These are phyloP conservation scores for Tuber umbilicatum DNA, from an alignment of 495 filamentous ascomycete species.

Conservation along the genomic window DNA sequence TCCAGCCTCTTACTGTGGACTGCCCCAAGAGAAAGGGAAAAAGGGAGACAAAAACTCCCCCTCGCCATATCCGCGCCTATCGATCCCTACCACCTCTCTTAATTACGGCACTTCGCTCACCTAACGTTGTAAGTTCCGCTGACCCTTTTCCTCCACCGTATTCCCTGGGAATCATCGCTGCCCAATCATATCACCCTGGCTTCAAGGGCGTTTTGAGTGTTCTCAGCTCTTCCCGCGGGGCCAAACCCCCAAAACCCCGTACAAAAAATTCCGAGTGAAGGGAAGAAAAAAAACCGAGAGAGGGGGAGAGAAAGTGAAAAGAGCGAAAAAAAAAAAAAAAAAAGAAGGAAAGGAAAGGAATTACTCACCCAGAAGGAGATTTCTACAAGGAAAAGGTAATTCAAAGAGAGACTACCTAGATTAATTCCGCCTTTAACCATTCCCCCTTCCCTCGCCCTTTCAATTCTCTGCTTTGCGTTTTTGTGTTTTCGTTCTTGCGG, in stretches of 20 bases:
- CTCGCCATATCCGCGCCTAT: neutral
- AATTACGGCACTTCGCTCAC: neutral
- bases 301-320: conserved; percentile 13
- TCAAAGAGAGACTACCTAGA: conserved; percentile 8
- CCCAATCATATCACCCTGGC: neutral
- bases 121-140: neutral
- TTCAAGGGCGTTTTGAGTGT: neutral
- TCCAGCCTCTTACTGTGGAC: too few species aligned
- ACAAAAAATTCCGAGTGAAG: neutral
- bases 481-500: conserved; percentile 18
- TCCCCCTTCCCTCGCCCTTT: conserved; percentile 6
- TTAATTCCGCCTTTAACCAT: conserved; percentile 21
- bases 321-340: too few species aligned
- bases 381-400: conserved; percentile 9
- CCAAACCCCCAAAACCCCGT: neutral
- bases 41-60: neutral
- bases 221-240: neutral
- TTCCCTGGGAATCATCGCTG: neutral
- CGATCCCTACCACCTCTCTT: neutral
- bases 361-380: neutral
- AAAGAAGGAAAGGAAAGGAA: conserved; percentile 15
- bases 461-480: conserved; percentile 17
- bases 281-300: conserved; percentile 4
- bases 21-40: too few species aligned
- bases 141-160: neutral